Base-by-base conservation (phyloP, 805 yeast genomes). In the Isabelozyma heimii region DNA sequence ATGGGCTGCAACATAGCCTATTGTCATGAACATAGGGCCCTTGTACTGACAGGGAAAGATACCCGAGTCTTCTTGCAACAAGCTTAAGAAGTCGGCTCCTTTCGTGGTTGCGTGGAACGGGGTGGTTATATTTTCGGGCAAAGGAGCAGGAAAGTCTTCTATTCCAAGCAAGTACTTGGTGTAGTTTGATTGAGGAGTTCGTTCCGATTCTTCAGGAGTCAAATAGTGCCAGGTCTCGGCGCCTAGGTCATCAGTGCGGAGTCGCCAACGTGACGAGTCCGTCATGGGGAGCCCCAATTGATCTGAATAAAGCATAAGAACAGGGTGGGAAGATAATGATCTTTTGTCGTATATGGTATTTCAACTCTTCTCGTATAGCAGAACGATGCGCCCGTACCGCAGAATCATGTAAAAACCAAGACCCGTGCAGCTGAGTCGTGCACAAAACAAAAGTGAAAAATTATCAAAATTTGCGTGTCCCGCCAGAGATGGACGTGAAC, bases 1-100 rank as follows among this genome's bases (percentile, higher is more conserved):
- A 53, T 80, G 77, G 1, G 89, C 83, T 0, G 80, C 87, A 24
- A 94, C 83, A 57, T 86, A 89, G 1, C 99, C 98, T 49, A 91
- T 85, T 0, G 94, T 83, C 89, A 94, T 84, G 66, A 94, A 94
- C 97, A 92, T 91, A 2, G 99, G 99, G 2, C 99, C 99, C 54
- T 91, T 91, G 62, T 94, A 94, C 62, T 89, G 96, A 58, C 87
- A 82, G 1, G 97, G 97, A 69, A 92, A 89, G 7, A 84, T 82
- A 0, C 99, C 99, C n/a, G 85, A 80, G 24, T 79, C 76, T 47
- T 87, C 92, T 63, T 94, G 98, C n/a, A 92, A 58, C 7, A 74
- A 61, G 27, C 78, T 61, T 46, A 89, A 80, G 60, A 89, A 91
- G 1, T 78, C 73, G 2, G 91, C 92, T 16, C 92, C 94, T 54